phyloP scores from a whole-genome alignment of 1,139 yeast genomes.

The Suhomyces coccinellae region DNA sequence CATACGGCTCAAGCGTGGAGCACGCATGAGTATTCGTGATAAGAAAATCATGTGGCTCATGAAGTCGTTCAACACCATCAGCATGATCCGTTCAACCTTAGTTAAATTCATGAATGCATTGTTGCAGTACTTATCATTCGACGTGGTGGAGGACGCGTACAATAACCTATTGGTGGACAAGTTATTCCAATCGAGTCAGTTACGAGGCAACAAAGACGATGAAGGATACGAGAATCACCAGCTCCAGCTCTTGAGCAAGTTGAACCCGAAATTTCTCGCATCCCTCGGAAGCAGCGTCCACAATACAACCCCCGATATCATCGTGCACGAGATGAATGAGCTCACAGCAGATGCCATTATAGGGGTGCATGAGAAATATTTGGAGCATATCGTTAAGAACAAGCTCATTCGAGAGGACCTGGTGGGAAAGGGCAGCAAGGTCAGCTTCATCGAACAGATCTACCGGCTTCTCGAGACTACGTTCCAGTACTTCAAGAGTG shows the following conservation, averaged over 20 bases:
- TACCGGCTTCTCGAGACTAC: conserved; percentile 43
- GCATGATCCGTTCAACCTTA: conserved; percentile 48
- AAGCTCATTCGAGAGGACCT: conserved; percentile 38
- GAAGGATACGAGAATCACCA: conserved; percentile 14
- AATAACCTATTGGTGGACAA: conserved; percentile 26
- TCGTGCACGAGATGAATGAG: conserved; percentile 19
- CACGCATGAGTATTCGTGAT: conserved; percentile 21
- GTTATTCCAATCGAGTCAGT: conserved; percentile 21
- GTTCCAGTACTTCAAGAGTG: conserved; percentile 44
- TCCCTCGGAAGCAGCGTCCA: conserved; percentile 9
- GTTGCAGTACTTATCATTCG: conserved; percentile 45
- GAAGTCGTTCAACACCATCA: conserved; percentile 39
- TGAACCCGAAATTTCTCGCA: conserved; percentile 16
- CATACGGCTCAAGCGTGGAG: conserved; percentile 14
- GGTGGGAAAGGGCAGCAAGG: conserved; percentile 42
- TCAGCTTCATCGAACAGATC: conserved; percentile 46
- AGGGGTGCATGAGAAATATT: conserved; percentile 41
- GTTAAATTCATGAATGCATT: conserved; percentile 46
- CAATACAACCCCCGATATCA: conserved; percentile 6
- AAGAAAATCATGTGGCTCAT: conserved; percentile 29
- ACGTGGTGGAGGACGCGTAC: conserved; percentile 50
- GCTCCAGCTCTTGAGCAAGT: conserved; percentile 15
- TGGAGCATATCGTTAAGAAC: conserved; percentile 38
- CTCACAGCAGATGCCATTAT: conserved; percentile 52
- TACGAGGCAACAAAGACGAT: conserved; percentile 9